Conservation (phyloP, 2,329 filamentous ascomycete genomes). For the Rhynchosporium secalis region DNA sequence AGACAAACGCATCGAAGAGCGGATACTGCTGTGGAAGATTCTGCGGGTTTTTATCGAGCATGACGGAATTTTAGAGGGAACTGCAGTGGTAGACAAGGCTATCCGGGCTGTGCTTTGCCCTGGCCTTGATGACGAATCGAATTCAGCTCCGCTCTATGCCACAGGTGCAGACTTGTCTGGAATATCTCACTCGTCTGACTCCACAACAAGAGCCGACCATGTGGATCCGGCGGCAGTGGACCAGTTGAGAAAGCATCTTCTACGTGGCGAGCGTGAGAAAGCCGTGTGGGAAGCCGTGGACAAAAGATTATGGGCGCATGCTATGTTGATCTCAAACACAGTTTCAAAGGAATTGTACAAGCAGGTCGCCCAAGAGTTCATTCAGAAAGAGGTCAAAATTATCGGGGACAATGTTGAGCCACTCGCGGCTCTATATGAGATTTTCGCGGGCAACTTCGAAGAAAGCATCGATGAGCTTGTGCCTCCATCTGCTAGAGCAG, state of each 20-base stretch:
- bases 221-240: conserved; percentile 70
- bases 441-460: conserved; percentile 90
- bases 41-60: conserved; percentile 79
- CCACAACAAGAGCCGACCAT: conserved; percentile 58
- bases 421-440: conserved; percentile 86
- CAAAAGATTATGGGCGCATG: conserved; percentile 93
- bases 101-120: conserved; percentile 75
- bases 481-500: conserved; percentile 85
- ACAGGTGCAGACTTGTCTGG: conserved; percentile 44
- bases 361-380: conserved; percentile 91
- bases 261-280: conserved; percentile 82
- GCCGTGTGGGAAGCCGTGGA: conserved; percentile 94
- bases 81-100: conserved; percentile 67
- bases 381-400: conserved; percentile 89
- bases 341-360: conserved; percentile 84
- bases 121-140: conserved; percentile 41
- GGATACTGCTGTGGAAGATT: conserved; percentile 83
- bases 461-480: conserved; percentile 96
- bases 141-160: conserved; percentile 38
- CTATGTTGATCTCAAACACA: conserved; percentile 80
- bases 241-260: conserved; percentile 69
- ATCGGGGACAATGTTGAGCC: conserved; percentile 79
- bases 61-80: conserved; percentile 80
- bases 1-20: conserved; percentile 75
- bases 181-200: conserved; percentile 41